Evolutionary conservation across 352 stramenopile genomes (phyloP).

Genomic region (Globisporangium echinulatum): DNA sequence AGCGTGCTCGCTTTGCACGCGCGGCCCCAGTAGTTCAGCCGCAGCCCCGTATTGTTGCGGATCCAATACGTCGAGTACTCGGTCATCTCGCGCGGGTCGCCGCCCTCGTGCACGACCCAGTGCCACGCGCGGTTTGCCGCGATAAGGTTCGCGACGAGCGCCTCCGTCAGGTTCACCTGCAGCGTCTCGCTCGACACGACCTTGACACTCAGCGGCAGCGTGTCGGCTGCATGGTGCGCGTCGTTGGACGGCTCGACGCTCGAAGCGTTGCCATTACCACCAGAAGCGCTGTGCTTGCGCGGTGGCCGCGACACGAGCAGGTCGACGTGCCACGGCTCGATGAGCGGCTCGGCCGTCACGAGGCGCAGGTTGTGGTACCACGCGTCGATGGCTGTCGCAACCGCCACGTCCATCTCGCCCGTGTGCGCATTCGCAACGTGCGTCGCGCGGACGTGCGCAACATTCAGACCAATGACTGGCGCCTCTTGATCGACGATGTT

Average conservation of each 20-base stretch:
- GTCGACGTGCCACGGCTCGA: slow-evolving; percentile 72
- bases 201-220: slow-evolving; percentile 40
- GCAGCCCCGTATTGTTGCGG: slow-evolving; percentile 77
- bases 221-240: slow-evolving; percentile 4
- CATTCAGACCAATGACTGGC: slow-evolving; percentile 59
- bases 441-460: slow-evolving; percentile 30
- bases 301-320: slow-evolving; percentile 30
- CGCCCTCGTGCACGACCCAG: slow-evolving; percentile 66
- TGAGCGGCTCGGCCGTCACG: slow-evolving; percentile 69
- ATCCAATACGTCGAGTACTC: slow-evolving; percentile 87
- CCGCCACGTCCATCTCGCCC: slow-evolving; percentile 23
- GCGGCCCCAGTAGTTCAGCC: slow-evolving; percentile 65
- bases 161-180: slow-evolving; percentile 77
- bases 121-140: slow-evolving; percentile 71
- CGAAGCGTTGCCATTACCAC: background rate
- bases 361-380: slow-evolving; percentile 85
- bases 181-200: slow-evolving; percentile 60
- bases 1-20: slow-evolving; percentile 53
- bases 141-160: slow-evolving; percentile 72
- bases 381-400: slow-evolving; percentile 47
- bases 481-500: slow-evolving; percentile 80
- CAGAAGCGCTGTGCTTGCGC: background rate
- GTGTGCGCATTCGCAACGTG: slow-evolving; percentile 25
- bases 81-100: slow-evolving; percentile 61
- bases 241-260: slow-evolving; percentile 6